Evolutionary conservation across 2,329 filamentous ascomycete genomes (phyloP), one percentile per base, ranked within the genome.

Genomic region (Neopestalotiopsis sp.): DNA sequence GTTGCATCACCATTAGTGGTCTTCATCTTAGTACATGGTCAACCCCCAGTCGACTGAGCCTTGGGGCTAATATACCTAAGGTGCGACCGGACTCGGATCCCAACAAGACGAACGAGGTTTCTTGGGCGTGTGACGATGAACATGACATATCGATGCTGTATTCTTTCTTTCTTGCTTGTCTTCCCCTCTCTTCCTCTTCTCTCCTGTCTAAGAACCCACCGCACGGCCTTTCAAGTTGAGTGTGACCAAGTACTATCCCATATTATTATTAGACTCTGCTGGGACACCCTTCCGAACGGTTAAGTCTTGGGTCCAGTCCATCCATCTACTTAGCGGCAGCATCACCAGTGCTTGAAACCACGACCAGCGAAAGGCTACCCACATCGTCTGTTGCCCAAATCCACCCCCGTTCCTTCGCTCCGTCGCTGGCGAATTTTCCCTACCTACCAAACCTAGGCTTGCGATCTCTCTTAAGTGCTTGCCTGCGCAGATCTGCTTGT

Each of bases 321-420:
- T 58, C 42, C 32, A 28, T 38, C 61, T n/a, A 63, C 12, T 28
- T 45, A 65, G 62, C 40, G 38, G 42, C 20, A 49, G 62, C 38
- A 49, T 53, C 62, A 53, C 38, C 40, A 42, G 30, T 57, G 59
- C 64, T 66, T 66, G 64, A 66, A 66, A 66, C 64, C 40, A 28
- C 64, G n/a, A 65, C 34, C 34, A 38, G 10, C 28, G 24, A 10
- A 12, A 49, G 49, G 45, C 28, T 66, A 53, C 64, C 64, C 64
- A 66, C 64, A 57, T 66, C 20, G 64, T 28, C 42, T 38, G 42
- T 53, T 49, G 10, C 62, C 17, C 40, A 49, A 34, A 17, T 49
- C 49, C 6, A 59, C 53, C 32, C 32, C 59, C 53, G 59, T 34
- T 13, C 59, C n/a, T 40, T n/a, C 12, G 32, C 24, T n/a, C 30